phyloP scores from a whole-genome alignment of 805 yeast species.

The Metschnikowia lunata region DNA sequence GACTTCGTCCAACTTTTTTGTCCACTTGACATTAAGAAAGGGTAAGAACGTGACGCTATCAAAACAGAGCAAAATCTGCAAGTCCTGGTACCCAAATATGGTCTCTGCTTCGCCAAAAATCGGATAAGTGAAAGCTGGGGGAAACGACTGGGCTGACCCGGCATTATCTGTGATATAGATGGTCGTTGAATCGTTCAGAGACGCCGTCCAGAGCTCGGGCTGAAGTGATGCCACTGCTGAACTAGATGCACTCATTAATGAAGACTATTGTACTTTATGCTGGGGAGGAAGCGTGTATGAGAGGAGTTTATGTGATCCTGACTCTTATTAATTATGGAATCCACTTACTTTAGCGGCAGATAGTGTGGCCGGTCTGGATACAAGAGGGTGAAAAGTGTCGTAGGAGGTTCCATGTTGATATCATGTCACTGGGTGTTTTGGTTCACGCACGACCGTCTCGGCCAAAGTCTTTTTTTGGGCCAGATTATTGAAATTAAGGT shows the following conservation, averaged over 20 bases:
- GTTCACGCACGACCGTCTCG: no score
- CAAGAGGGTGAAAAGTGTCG: no score
- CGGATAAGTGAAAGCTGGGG: conserved; percentile 85
- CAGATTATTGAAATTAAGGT: no score
- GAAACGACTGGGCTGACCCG: conserved; percentile 56
- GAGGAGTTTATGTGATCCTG: no score
- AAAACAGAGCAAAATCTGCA: conserved; percentile 61
- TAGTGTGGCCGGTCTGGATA: no score
- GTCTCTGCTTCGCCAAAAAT: conserved; percentile 89
- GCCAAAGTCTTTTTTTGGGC: no score
- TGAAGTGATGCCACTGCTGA: conserved; percentile 30
- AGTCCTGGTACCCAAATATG: conserved; percentile 75
- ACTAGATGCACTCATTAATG: not conserved
- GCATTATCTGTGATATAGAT: conserved; percentile 52
- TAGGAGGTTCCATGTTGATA: no score
- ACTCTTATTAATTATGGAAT: no score
- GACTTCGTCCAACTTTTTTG: conserved; percentile 49
- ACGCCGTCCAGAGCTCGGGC: conserved; percentile 72
- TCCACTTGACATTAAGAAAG: conserved; percentile 56
- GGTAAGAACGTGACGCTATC: conserved; percentile 75
- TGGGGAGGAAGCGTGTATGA: no score
- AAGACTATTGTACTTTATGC: no score
- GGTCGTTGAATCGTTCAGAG: conserved; percentile 64
- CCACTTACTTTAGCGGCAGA: not conserved
- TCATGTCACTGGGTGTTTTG: no score